Conservation (phyloP, 2,329 filamentous ascomycete genomes). For the Fusarium coffeatum region DNA sequence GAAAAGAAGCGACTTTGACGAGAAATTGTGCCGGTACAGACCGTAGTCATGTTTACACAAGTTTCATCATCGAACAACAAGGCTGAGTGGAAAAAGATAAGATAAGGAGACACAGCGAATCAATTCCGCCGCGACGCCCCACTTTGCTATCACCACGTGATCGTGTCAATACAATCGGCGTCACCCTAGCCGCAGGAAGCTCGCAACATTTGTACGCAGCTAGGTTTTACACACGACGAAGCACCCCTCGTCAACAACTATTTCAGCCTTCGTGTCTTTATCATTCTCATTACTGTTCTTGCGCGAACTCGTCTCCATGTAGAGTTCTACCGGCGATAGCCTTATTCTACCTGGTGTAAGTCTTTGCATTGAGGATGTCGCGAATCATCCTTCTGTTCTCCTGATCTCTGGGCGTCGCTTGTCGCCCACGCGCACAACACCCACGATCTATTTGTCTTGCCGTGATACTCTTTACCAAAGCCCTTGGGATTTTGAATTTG, state of each 20-base stretch:
- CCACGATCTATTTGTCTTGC: neutral
- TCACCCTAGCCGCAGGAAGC: conserved; percentile 51
- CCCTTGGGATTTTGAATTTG: neutral
- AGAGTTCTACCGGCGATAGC: conserved; percentile 49
- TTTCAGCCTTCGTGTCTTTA: conserved; percentile 30
- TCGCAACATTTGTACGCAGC: conserved; percentile 52
- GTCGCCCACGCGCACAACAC: conserved; percentile 10
- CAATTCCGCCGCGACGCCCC: neutral
- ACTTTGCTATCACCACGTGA: conserved; percentile 51
- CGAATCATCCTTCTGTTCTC: conserved; percentile 42
- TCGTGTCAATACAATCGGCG: conserved; percentile 50
- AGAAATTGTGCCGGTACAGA: neutral
- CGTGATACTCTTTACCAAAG: neutral
- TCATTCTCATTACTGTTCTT: conserved; percentile 26
- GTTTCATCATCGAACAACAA: conserved; percentile 31
- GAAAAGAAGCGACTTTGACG: neutral
- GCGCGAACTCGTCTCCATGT: conserved; percentile 51
- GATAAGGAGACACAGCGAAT: conserved; percentile 23
- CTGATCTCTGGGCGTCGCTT: conserved; percentile 41
- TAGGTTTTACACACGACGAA: conserved; percentile 42
- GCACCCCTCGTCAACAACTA: conserved; percentile 30
- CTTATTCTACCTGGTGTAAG: conserved; percentile 53
- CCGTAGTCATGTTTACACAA: neutral
- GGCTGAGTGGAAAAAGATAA: conserved; percentile 28
- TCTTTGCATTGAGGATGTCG: conserved; percentile 44